Evolutionary conservation across 202 grass and related monocot genomes (phyloP), one percentile per base, ranked within the genome.

Genomic region (Saccharum hybrid): DNA sequence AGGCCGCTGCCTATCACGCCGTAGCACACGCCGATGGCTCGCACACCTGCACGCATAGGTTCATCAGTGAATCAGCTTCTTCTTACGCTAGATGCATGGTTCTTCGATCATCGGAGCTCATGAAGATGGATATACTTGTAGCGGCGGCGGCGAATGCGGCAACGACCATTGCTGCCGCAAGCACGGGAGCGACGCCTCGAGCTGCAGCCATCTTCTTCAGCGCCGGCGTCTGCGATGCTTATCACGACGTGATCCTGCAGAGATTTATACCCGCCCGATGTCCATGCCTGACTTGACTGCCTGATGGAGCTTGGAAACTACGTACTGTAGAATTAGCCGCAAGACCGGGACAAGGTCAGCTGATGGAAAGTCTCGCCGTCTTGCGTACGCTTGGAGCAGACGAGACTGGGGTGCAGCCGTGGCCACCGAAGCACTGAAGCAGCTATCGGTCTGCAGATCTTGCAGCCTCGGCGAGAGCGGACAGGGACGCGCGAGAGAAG

Each of bases 21-120:
- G 37, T 93, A 88, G 86, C 88, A 91, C 26, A 96, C 57, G 22
- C 94, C 93, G 7, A 93, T 83, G 19, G 84, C 76, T 76, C 38
- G 18, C 49, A 82, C 60, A 45, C 48, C 85, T 91, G 74, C 51
- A 86, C 14, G 4, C 4, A 52, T 13, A 33, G 73, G 6, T 40
- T 61, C 52, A 60, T n/a, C n/a, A n/a, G 73, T 60, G 19, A 39
- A 46, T 45, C 68, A 1, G 68, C 21, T 43, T 10, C 19, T 21
- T 71, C n/a, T 42, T n/a, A 21, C 4, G 19, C 38, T 69, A 48
- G 19, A 19, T 39, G 16, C 0, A n/a, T n/a, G n/a, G 42, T 36
- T 54, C 57, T 10, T 60, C 56, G 56, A 22, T 52, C 71, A 8
- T 38, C 18, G 18, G 51, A 75, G 34, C 52, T 61, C 10, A 23